Conservation (phyloP, 129 eudicot species). For the Dittrichia graveolens region DNA sequence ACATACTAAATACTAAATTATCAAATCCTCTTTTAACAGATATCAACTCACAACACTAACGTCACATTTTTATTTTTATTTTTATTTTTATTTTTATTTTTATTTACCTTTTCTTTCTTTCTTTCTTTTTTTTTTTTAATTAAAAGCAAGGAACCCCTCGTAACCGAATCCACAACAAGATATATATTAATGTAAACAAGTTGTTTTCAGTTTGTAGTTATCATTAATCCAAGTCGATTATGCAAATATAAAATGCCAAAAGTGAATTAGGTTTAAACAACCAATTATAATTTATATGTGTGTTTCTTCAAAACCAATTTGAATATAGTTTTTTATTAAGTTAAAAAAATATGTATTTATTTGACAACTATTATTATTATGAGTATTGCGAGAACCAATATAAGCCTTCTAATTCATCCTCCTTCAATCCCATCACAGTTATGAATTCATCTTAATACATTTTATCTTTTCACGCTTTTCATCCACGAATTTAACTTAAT, state of each 20-base stretch:
- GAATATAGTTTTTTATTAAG: no score
- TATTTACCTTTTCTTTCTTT: background rate
- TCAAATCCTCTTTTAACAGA: background rate
- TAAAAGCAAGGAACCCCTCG: background rate
- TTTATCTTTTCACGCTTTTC: no score
- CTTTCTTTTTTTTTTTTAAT: background rate
- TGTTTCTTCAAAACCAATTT: no score
- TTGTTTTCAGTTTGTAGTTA: background rate
- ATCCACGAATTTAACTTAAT: no score
- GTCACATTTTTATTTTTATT: background rate
- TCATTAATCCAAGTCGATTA: background rate
- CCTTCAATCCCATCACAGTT: no score
- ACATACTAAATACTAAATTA: conserved; percentile 11
- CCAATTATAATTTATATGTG: background rate
- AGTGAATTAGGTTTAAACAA: background rate
- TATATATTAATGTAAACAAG: background rate
- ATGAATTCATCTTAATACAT: no score
- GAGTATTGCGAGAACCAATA: no score
- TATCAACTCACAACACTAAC: background rate
- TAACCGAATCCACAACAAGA: conserved; percentile 5
- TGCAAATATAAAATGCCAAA: background rate
- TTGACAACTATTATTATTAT: no score
- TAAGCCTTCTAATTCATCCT: no score
- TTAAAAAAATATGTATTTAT: no score
- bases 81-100: background rate